Conservation (phyloP, 257 asterid genomes). For the Solanum gandarillasii region DNA sequence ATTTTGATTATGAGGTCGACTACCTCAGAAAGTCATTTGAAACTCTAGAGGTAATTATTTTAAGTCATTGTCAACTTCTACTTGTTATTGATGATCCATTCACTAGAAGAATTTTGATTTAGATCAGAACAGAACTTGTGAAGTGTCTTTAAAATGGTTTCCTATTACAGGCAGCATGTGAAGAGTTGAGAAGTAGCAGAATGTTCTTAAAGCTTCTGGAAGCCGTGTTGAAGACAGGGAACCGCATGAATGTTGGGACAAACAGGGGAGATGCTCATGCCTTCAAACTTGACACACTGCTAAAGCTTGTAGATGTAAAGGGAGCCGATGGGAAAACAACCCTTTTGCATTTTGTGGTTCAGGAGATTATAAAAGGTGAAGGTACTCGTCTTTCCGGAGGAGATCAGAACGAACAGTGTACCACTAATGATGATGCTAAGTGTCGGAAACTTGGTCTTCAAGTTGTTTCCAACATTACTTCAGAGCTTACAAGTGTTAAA, state of each 20-base stretch:
- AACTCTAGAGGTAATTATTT: conserved; percentile 12
- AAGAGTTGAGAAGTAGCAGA: conserved; percentile 17
- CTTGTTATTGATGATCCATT: neutral
- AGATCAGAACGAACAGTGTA: neutral
- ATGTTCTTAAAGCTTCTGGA: conserved; percentile 23
- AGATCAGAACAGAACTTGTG: neutral
- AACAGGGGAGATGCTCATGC: conserved; percentile 24
- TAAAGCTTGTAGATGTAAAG: conserved; percentile 20
- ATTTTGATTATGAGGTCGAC: conserved; percentile 13
- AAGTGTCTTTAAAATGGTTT: neutral
- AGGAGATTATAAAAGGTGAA: conserved; percentile 18
- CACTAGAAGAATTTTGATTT: neutral
- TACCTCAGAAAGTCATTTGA: conserved; percentile 15
- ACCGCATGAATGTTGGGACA: conserved; percentile 27
- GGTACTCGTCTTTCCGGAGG: conserved; percentile 6
- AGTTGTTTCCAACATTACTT: conserved; percentile 8
- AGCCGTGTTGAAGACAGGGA: conserved; percentile 20
- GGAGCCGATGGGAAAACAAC: conserved; percentile 23
- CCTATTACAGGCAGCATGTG: conserved; percentile 11
- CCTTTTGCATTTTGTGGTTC: conserved; percentile 21
- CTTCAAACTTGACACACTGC: conserved; percentile 19
- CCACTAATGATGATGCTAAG: neutral
- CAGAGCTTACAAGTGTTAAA: conserved; percentile 14
- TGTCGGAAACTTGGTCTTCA: conserved; percentile 19
- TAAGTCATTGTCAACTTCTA: neutral